These are phyloP conservation scores for Lentinus brumalis DNA, from an alignment of 768 basidiomycete species.

Conservation along the genomic window DNA sequence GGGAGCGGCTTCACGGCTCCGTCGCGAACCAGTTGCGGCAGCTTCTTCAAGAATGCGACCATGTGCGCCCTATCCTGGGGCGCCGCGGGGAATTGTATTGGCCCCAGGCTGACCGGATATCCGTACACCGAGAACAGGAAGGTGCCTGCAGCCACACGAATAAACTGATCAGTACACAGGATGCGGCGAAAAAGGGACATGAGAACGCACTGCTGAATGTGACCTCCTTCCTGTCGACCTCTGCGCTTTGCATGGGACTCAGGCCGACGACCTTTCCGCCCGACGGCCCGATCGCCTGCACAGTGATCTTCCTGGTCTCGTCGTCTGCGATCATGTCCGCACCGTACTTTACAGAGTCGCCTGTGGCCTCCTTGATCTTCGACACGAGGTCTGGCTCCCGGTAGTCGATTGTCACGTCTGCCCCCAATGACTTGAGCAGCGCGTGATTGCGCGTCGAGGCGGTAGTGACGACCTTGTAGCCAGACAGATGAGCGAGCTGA, in stretches of 20 bases:
- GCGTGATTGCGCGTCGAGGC: constrained; percentile 38
- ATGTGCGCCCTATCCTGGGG: constrained; percentile 27
- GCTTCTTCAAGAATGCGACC: constrained; percentile 24
- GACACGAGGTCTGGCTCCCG: constrained; percentile 26
- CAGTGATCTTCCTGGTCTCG: constrained; percentile 7
- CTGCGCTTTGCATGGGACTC: neutral
- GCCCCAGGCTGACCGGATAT: constrained; percentile 11
- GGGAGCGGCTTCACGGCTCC: constrained; percentile 30
- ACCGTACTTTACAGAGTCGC: constrained; percentile 18
- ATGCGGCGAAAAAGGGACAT: too few species aligned
- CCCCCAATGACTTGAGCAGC: constrained; percentile 41
- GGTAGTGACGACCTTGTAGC: constrained; percentile 36
- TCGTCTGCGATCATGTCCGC: constrained; percentile 22
- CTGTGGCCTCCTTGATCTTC: constrained; percentile 28
- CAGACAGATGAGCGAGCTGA: constrained; percentile 34
- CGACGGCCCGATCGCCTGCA: constrained; percentile 4
- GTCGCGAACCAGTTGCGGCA: constrained; percentile 20
- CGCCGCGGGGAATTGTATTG: constrained; percentile 15
- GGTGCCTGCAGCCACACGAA: constrained; percentile 21
- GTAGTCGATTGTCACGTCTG: constrained; percentile 36
- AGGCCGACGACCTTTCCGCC: constrained; percentile 12
- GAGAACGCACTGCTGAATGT: too few species aligned
- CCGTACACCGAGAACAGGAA: constrained; percentile 26
- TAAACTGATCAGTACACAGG: too few species aligned
- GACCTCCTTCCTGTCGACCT: neutral